These are phyloP conservation scores for Coix lacrymajobi DNA, from an alignment of 176 grass and related monocot species.

Conservation along the genomic window DNA sequence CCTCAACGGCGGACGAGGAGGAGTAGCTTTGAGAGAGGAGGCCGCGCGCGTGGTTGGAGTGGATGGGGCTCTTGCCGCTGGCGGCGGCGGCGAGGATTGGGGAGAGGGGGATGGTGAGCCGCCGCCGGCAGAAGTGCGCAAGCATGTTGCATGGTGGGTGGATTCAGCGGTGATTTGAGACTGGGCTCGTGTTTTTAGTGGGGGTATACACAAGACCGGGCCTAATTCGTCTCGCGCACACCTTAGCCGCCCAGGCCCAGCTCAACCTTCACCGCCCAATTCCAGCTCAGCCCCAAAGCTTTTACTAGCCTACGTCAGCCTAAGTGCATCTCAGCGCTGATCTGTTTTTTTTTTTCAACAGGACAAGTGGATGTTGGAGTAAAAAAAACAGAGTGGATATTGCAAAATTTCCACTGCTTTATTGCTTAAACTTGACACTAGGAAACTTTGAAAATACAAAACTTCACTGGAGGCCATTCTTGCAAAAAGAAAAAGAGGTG, in stretches of 20 bases:
- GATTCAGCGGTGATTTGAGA: neutral
- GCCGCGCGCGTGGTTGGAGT: neutral
- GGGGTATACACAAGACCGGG: neutral
- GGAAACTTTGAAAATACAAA: too few relatives aligned
- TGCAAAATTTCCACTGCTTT: neutral
- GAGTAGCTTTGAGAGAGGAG: neutral
- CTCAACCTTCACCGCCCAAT: neutral
- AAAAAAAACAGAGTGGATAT: neutral
- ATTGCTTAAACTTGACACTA: too few relatives aligned
- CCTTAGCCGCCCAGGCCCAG: neutral
- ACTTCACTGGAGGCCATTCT: neutral
- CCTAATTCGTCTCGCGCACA: neutral
- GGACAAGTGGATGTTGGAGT: too few relatives aligned
- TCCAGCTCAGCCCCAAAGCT: neutral
- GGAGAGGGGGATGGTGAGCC: neutral
- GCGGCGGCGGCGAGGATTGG: neutral
- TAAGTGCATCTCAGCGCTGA: neutral
- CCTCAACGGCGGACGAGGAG: neutral
- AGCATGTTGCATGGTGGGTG: neutral
- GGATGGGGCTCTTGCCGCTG: neutral
- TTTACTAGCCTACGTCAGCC: neutral
- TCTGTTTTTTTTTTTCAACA: neutral
- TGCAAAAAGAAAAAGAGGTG: neutral
- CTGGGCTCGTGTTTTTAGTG: neutral
- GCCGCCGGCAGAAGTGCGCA: conserved; percentile 19